Conservation (phyloP, 805 yeast genomes). For the Candida ipomoeae region DNA sequence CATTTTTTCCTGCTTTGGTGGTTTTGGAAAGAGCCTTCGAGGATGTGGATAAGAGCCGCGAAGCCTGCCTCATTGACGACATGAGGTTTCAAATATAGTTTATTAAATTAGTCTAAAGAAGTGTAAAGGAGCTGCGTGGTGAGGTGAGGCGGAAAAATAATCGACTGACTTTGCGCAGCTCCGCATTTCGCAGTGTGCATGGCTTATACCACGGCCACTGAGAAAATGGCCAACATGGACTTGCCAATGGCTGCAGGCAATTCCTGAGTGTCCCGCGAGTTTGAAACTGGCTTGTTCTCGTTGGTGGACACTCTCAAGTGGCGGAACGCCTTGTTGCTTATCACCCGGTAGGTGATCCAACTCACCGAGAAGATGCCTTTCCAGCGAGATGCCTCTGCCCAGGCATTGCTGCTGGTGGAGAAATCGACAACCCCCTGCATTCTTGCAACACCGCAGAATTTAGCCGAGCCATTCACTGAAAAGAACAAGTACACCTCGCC, state of each 20-base stretch:
- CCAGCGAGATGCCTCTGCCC: constrained; percentile 48
- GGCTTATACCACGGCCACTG: neutral
- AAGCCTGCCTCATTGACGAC: neutral
- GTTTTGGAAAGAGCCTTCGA: constrained; percentile 8
- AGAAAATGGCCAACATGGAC: constrained; percentile 44
- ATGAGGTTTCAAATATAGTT: neutral
- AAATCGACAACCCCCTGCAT: constrained; percentile 42
- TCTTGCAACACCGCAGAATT: constrained; percentile 46
- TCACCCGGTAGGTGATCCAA: constrained; percentile 50
- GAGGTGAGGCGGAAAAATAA: constrained; percentile 1
- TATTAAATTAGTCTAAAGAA: too few species aligned
- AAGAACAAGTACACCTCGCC: constrained; percentile 47
- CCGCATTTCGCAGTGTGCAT: neutral
- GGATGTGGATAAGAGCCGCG: constrained; percentile 1
- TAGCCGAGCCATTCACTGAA: constrained; percentile 49
- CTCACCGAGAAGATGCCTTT: constrained; percentile 50
- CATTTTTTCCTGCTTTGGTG: neutral
- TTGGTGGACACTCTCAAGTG: constrained; percentile 43
- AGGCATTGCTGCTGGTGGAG: constrained; percentile 37
- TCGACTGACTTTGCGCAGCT: constrained; percentile 3
- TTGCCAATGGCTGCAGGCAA: constrained; percentile 46
- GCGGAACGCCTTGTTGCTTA: constrained; percentile 46
- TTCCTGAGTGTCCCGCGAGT: constrained; percentile 61
- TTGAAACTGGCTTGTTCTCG: constrained; percentile 49
- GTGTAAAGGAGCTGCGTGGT: neutral